Evolutionary conservation across 345 rosid genomes (phyloP), one percentile per base, ranked within the genome.

Genomic region (Boechera retrofracta): DNA sequence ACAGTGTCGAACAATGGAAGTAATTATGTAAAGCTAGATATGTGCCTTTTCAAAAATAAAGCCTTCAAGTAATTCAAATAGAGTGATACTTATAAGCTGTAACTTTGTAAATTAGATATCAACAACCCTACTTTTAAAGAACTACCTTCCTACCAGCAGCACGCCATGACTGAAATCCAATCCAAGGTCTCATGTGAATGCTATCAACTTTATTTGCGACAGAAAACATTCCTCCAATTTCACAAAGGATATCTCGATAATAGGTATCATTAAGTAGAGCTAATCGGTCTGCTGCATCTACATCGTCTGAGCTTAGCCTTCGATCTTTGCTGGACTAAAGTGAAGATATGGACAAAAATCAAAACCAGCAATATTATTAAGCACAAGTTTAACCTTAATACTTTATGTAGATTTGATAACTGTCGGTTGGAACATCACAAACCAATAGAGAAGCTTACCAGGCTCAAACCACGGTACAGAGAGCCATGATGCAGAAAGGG

Each of bases 101-200:
- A 56, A 66, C 66, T 57, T 45, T 0, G 49, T 5, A 67, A 74
- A 59, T 48, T 35, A 55, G 6, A 38, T 28, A 74, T 47, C 32
- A 74, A 59, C 49, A 64, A 51, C 59, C 39, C 64, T 54, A 80
- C 58, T 77, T 54, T 68, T 67, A 52, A 73, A 77, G 61, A 79
- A 79, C 72, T 92, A 95, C 97, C 99, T 93, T 89, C 83, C 94
- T 87, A 86, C 97, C 98, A 73, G 94, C 84, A 79, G 98, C 90
- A 75, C 82, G 96, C 99, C 99, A 93, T 76, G 99, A 95, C 74
- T 95, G 99, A 82, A 95, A 95, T 60, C 99, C 99, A 78, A 96
- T 96, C 99, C 99, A 96, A 68, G 99, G 99, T 83, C 98, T 89
- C 77, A 67, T 84, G 83, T 96, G 99, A 83, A 93, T 84, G 81